Base-by-base conservation (phyloP, 2,329 filamentous ascomycete species). In the Ophiocordyceps unilateralis region DNA sequence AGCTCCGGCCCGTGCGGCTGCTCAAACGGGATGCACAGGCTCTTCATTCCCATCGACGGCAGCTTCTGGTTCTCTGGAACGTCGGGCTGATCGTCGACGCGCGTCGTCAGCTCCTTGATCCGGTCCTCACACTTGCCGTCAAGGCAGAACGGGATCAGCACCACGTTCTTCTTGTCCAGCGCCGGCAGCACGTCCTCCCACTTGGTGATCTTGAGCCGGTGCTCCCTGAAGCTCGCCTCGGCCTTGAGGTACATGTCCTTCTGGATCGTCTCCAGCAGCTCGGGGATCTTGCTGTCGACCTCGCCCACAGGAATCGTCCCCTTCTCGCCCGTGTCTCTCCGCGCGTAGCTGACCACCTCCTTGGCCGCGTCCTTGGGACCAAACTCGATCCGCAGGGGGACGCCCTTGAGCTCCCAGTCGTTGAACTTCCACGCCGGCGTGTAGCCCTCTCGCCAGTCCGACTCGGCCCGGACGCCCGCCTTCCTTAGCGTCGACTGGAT, bases 371-470 rank as follows among this genome's bases (percentile, higher is more conserved):
- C 91, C 65, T 93, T 93, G 55, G 91, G 89, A 6, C 93, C 93
- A 57, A 94, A 94, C 63, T 98, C 91, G 46, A 98, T 73, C 46
- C 91, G 83, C 32, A 98, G 75, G 40, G 93, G 91, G 37, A 96
- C 83, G 59, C 93, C 91, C 66, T 89, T 93, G 53, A 96, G 73
- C 63, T 98, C 93, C 86, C 87, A 95, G 65, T 98, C 88, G 65
- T 93, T 93, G 71, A 98, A 98, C 65, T 98, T 98, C 80, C 83
- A 96, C 50, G 86, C 87, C 34, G 91, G 88, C 47, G 87, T 77
- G 78, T 96, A 94, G 50, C 83, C 83, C 42, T 96, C 89, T 46
- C 93, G 81, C 58, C 78, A 74, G 58, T 98, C 91, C 42, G 80
- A 76, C 50, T 93, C 82, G 45, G 77, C 75, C 45, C 91, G 83